phyloP scores from a whole-genome alignment of 2,329 filamentous ascomycete species.

The Fusarium fujikuroi region DNA sequence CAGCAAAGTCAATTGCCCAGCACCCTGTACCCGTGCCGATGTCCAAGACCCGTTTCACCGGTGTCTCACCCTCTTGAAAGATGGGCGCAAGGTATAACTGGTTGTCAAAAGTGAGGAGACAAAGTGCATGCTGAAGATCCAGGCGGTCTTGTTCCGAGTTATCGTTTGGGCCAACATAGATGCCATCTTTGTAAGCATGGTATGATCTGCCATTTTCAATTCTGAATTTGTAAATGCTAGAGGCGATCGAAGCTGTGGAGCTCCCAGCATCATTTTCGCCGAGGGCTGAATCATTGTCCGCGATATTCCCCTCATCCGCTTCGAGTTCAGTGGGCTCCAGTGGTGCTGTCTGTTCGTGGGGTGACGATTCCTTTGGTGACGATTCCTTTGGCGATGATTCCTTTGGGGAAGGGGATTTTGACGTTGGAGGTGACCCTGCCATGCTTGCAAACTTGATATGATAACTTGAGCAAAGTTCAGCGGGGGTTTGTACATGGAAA shows the following conservation, averaged over 20 bases:
- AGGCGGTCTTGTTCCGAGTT: slow-evolving; percentile 21
- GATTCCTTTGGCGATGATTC: background rate
- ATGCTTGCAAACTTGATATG: background rate
- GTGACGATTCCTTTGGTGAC: background rate
- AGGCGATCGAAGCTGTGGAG: slow-evolving; percentile 32
- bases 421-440: background rate
- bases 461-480: background rate
- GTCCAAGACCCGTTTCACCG: slow-evolving; percentile 36
- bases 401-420: background rate
- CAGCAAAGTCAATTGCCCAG: slow-evolving; percentile 43
- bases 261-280: background rate
- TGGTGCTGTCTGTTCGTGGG: background rate
- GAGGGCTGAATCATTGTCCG: slow-evolving; percentile 7
- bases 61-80: background rate
- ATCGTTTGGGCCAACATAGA: slow-evolving; percentile 21
- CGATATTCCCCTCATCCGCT: background rate
- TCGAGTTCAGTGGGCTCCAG: slow-evolving; percentile 5
- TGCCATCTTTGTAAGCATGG: slow-evolving; percentile 42
- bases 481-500: background rate
- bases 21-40: slow-evolving; percentile 41
- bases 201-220: slow-evolving; percentile 44
- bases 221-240: slow-evolving; percentile 35
- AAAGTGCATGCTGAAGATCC: slow-evolving; percentile 39
- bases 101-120: slow-evolving; percentile 41
- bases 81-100: slow-evolving; percentile 37